These are phyloP conservation scores for Anthoceros angustus DNA, from an alignment of 225 moss, liverwort and hornwort species.

Conservation along the genomic window DNA sequence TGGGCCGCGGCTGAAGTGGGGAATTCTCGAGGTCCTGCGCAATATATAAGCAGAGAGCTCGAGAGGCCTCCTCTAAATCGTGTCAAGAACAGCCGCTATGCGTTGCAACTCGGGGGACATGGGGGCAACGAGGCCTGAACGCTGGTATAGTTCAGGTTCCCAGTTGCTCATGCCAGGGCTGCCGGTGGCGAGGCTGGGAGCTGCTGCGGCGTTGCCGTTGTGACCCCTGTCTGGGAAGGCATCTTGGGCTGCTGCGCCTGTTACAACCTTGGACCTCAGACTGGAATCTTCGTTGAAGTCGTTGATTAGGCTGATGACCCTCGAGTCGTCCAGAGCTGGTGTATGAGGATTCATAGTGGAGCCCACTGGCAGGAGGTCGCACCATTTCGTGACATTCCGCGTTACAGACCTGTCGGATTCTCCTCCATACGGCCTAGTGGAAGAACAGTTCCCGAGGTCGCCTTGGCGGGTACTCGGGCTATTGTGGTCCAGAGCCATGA, in stretches of 20 bases:
- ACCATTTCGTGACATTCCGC: not conserved
- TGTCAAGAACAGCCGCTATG: not conserved
- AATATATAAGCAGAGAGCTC: no score
- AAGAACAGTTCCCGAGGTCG: no score
- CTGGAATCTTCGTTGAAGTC: not conserved
- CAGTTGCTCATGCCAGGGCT: constrained; percentile 4
- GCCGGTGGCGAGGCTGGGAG: not conserved
- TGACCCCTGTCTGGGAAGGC: not conserved
- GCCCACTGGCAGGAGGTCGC: not conserved
- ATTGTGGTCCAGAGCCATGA: constrained; percentile 2
- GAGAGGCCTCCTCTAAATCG: not conserved
- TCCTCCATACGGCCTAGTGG: not conserved
- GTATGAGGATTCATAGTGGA: no score
- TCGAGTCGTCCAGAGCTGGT: not conserved
- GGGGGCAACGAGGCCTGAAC: not conserved
- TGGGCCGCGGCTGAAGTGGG: no score
- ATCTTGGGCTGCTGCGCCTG: not conserved
- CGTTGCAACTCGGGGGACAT: constrained; percentile 1
- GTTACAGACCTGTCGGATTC: not conserved
- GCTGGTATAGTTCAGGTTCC: constrained; percentile 2
- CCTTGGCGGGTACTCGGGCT: not conserved
- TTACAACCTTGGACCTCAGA: not conserved
- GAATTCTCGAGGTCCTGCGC: no score
- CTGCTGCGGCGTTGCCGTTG: no score
- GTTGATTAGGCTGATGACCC: not conserved